These are phyloP conservation scores for Tetrapisispora nanseiensis DNA, from an alignment of 805 yeast species.

Conservation along the genomic window DNA sequence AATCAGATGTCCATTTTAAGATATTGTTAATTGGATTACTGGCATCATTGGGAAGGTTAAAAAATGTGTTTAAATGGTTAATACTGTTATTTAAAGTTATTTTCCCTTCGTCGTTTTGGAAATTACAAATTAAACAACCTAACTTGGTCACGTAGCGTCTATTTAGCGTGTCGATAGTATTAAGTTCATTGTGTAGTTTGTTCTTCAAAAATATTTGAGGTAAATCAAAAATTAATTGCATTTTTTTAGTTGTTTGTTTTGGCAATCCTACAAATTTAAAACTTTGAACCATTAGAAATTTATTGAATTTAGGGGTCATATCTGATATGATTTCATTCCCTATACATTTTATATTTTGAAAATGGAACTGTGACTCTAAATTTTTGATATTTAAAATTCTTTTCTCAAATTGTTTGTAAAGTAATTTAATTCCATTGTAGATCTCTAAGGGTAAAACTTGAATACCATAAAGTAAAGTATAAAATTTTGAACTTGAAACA, in stretches of 20 bases:
- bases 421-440: neutral
- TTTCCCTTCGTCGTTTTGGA: conserved; percentile 4
- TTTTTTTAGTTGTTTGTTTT: conserved; percentile 8
- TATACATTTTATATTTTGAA: neutral
- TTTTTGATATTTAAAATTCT: neutral
- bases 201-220: conserved; percentile 16
- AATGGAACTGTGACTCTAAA: neutral
- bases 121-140: conserved; percentile 14
- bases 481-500: conserved; percentile 8
- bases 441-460: conserved; percentile 13
- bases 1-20: conserved; percentile 3
- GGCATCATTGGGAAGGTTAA: conserved; percentile 1
- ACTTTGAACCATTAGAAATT: conserved; percentile 12
- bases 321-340: conserved; percentile 6
- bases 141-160: conserved; percentile 11
- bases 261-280: conserved; percentile 16
- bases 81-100: neutral
- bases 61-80: neutral
- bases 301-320: conserved; percentile 7
- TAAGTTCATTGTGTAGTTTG: conserved; percentile 9
- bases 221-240: conserved; percentile 3
- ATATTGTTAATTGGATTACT: conserved; percentile 5
- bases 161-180: conserved; percentile 4
- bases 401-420: neutral
- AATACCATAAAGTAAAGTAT: conserved; percentile 15